phyloP scores from a whole-genome alignment of 257 asterid genomes.

The Cordia subcordata region DNA sequence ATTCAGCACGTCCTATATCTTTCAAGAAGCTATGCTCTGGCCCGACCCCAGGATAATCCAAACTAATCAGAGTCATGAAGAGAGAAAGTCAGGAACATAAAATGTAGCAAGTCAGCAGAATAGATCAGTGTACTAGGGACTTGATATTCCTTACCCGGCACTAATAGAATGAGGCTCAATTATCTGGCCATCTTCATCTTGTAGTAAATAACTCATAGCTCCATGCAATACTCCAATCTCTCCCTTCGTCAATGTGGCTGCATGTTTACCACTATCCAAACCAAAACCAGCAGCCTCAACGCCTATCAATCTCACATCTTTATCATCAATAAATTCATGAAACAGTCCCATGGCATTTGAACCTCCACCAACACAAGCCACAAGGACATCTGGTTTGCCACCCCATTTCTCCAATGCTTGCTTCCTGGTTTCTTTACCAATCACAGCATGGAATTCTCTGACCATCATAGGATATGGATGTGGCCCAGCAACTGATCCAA shows the following conservation, averaged over 20 bases:
- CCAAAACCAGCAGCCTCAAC: slow-evolving; percentile 98
- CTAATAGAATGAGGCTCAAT: slow-evolving; percentile 92
- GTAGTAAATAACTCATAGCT: slow-evolving; percentile 94
- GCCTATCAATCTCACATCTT: slow-evolving; percentile 80
- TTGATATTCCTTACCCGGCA: slow-evolving; percentile 58
- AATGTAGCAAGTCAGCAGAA: neutral
- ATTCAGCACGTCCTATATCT: slow-evolving; percentile 87
- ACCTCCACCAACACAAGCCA: slow-evolving; percentile 97
- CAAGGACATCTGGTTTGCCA: slow-evolving; percentile 75
- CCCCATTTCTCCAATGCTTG: slow-evolving; percentile 95
- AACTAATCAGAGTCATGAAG: slow-evolving; percentile 28
- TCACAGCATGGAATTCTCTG: slow-evolving; percentile 86
- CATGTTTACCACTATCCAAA: slow-evolving; percentile 89
- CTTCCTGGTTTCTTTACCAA: slow-evolving; percentile 91
- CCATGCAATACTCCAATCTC: slow-evolving; percentile 93
- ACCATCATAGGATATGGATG: slow-evolving; percentile 96
- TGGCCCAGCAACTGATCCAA: slow-evolving; percentile 95
- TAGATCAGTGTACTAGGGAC: neutral
- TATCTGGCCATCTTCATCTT: slow-evolving; percentile 94
- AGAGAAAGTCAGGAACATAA: neutral
- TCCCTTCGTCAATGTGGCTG: slow-evolving; percentile 88
- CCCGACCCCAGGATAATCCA: slow-evolving; percentile 95
- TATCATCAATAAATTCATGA: slow-evolving; percentile 83
- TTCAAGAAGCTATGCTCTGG: slow-evolving; percentile 96
- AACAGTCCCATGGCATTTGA: slow-evolving; percentile 94